Percentiles rank a stretch among this genome's conserved stretches.
These are phyloP conservation scores for Aspergillus brasiliensis DNA, from an alignment of 2,329 filamentous ascomycete genomes.

Conservation along the genomic window DNA sequence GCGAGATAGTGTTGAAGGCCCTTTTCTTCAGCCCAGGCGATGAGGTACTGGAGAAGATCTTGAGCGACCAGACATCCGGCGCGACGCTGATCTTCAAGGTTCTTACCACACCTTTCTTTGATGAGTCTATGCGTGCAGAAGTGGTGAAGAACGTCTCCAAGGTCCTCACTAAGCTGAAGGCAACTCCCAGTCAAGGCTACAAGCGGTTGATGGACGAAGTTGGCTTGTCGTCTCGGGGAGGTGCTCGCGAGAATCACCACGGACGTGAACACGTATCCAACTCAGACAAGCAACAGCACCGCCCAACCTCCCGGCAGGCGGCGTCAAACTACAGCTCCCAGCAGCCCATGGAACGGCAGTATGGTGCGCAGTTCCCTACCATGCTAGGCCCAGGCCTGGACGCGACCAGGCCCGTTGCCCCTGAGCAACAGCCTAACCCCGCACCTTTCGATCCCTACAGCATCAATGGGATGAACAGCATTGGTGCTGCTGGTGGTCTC, in stretches of 20 bases:
- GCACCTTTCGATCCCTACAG: slow-evolving; percentile 43
- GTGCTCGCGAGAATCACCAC: slow-evolving; percentile 43
- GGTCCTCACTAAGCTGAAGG: slow-evolving; percentile 86
- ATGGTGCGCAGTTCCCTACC: slow-evolving; percentile 42
- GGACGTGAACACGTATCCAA: slow-evolving; percentile 40
- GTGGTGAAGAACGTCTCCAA: slow-evolving; percentile 91
- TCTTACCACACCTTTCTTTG: slow-evolving; percentile 94
- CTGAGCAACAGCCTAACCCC: slow-evolving; percentile 37
- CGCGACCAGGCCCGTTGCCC: slow-evolving; percentile 35
- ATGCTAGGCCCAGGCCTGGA: slow-evolving; percentile 41
- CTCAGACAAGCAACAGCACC: slow-evolving; percentile 45
- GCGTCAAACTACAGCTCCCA: slow-evolving; percentile 39
- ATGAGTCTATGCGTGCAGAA: slow-evolving; percentile 83
- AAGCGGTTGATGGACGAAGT: slow-evolving; percentile 99
- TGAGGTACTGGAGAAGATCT: slow-evolving; percentile 82
- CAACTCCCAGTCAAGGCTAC: slow-evolving; percentile 91
- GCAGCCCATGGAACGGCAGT: slow-evolving; percentile 45
- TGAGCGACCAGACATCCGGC: slow-evolving; percentile 87
- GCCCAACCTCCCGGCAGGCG: slow-evolving; percentile 46
- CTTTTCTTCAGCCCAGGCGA: slow-evolving; percentile 91
- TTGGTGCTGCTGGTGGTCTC: slow-evolving; percentile 24
- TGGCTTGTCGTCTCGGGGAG: slow-evolving; percentile 66
- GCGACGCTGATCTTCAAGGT: slow-evolving; percentile 98
- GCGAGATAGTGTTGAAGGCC: slow-evolving; percentile 85
- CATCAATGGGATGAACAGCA: slow-evolving; percentile 37